Evolutionary conservation across 148 eudicot genomes (phyloP).

Genomic region (Nepenthes gracilis): DNA sequence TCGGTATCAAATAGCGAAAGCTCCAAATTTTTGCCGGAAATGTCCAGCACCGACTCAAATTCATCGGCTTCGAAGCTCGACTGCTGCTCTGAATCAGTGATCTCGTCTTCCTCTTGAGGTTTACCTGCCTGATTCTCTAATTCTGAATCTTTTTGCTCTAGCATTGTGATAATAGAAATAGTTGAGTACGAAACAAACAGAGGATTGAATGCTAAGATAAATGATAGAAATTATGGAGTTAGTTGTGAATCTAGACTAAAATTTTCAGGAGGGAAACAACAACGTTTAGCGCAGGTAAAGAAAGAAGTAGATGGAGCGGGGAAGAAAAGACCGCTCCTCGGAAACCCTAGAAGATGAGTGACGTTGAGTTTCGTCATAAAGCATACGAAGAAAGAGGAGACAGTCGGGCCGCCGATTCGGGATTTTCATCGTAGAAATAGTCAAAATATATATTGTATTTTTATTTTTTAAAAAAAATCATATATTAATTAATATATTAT

Average conservation of each 20-base stretch:
- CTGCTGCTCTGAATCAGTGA: background rate
- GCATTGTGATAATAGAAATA: slow-evolving; percentile 14
- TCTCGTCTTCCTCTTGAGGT: slow-evolving; percentile 2
- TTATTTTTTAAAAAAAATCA: too few species aligned
- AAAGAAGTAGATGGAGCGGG: slow-evolving; percentile 4
- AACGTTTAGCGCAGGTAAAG: slow-evolving; percentile 1
- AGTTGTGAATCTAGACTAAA: background rate
- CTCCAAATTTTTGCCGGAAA: slow-evolving; percentile 58
- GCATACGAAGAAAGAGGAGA: too few species aligned
- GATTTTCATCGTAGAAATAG: too few species aligned
- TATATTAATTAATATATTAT: too few species aligned
- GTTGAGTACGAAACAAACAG: background rate
- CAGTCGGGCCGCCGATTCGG: too few species aligned
- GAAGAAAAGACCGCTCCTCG: slow-evolving; percentile 12
- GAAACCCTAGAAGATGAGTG: slow-evolving; percentile 26
- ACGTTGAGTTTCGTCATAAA: background rate
- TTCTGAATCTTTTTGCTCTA: slow-evolving; percentile 5
- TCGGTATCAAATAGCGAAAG: slow-evolving; percentile 23
- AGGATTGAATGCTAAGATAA: background rate
- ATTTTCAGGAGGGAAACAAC: slow-evolving; percentile 1
- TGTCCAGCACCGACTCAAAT: slow-evolving; percentile 31
- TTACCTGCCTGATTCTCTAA: slow-evolving; percentile 1
- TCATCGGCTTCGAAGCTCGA: slow-evolving; percentile 9
- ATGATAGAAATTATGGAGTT: background rate
- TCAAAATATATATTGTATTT: too few species aligned